Evolutionary conservation across 2,329 filamentous ascomycete genomes (phyloP), one percentile per base, ranked within the genome.

Genomic region (Aspergillus fumigatus): DNA sequence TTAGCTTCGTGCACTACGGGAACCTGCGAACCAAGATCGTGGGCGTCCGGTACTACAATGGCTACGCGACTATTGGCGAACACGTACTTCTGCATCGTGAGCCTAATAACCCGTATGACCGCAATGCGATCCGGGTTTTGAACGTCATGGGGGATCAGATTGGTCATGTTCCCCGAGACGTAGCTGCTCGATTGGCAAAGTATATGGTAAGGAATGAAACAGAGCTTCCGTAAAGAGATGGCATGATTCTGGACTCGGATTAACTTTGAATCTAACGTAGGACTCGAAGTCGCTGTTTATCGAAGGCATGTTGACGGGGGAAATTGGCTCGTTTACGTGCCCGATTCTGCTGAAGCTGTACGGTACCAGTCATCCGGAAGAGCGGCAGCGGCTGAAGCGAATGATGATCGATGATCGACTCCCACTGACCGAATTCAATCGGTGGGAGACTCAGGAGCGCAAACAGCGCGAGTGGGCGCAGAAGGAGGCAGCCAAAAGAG

Each of bases 131-230:
- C 56, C 83, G 85, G 4, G 84, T 95, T 1, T 81, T 89, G 65
- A 95, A 94, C 70, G 89, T 92, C 14, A 82, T 88, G 67, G 82
- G 84, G 17, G 70, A 73, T 7, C 90, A 95, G 66, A 89, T 96
- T 64, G 91, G 91, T 0, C 90, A 96, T 72, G 78, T 96, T 43
- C 88, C 89, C 6, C 79, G 84, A 11, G 78, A 74, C 1, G 67
- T 90, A 23, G 90, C 86, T 0, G 75, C 79, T n/a, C 93, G 89
- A 71, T 75, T 96, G 53, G 85, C 89, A 0, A 83, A 81, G 1
- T 91, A 90, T 67, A 80, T 95, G 68, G 86, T 88, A 71, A 65
- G 77, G 17, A 7, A 17, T 45, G n/a, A 21, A 45, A 11, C 10
- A 8, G 2, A 11, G 41, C n/a, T 23, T 9, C 14, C 11, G 41